Conservation (phyloP, 805 yeast genomes). For the Saturnispora ahearnii region DNA sequence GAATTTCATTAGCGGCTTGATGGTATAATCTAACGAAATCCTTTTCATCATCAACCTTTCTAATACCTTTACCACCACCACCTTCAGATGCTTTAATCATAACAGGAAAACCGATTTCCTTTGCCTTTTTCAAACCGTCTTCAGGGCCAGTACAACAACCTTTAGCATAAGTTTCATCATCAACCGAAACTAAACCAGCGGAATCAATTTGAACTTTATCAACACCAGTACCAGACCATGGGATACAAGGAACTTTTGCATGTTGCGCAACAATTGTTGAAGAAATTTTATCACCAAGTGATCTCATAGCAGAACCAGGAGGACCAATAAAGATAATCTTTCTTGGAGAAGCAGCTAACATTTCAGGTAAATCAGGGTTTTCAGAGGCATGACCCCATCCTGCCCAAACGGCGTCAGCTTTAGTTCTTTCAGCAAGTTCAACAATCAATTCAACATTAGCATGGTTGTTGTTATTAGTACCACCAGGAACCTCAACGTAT, state of each 20-base stretch:
- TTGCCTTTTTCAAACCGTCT: constrained; percentile 83
- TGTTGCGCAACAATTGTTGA: constrained; percentile 99
- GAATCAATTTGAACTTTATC: constrained; percentile 66
- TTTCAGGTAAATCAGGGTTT: constrained; percentile 90
- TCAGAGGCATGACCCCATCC: constrained; percentile 99
- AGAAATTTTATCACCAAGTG: constrained; percentile 97
- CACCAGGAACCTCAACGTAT: constrained; percentile 97
- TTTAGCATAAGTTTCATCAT: constrained; percentile 70
- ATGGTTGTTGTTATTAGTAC: constrained; percentile 95
- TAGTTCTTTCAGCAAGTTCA: constrained; percentile 92
- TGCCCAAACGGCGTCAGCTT: constrained; percentile 99
- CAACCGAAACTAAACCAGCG: constrained; percentile 80
- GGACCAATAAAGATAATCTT: constrained; percentile 94
- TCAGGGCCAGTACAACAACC: constrained; percentile 85
- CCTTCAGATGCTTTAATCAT: constrained; percentile 99
- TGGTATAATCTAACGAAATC: constrained; percentile 70
- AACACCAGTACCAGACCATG: constrained; percentile 99
- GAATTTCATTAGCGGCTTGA: constrained; percentile 96
- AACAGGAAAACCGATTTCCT: constrained; percentile 89
- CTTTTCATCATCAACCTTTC: constrained; percentile 82
- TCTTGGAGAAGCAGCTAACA: constrained; percentile 85
- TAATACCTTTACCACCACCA: constrained; percentile 99
- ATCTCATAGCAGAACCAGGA: constrained; percentile 98
- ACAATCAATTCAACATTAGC: constrained; percentile 97
- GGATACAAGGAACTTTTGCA: constrained; percentile 96